A percentile compares a stretch with the other conserved stretches of the same genome.
Evolutionary conservation across 2,329 filamentous ascomycete species (phyloP).

Genomic region (Allantophomopsis cytisporea): DNA sequence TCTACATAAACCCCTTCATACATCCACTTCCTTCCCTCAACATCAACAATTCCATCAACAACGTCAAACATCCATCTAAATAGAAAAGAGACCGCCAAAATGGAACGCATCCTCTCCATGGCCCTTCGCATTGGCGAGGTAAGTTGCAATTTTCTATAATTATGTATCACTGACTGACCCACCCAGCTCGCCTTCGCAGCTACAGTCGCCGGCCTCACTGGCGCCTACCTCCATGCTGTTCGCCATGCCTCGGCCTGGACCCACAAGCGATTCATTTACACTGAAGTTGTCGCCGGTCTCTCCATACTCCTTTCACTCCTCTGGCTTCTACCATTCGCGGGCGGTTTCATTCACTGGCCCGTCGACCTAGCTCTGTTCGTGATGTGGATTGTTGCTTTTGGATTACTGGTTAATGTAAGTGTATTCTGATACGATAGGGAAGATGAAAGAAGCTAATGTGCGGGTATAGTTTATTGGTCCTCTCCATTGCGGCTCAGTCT

Average conservation of each 20-base stretch:
- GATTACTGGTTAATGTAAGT: conserved; percentile 15
- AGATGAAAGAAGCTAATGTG: background rate
- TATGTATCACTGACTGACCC: conserved; percentile 20
- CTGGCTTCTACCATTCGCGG: conserved; percentile 60
- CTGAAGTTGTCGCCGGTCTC: conserved; percentile 55
- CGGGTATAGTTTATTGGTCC: conserved; percentile 2
- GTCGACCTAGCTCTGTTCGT: conserved; percentile 56
- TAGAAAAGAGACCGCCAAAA: conserved; percentile 3
- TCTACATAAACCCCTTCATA: background rate
- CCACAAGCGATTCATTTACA: conserved; percentile 59
- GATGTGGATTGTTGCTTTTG: conserved; percentile 42
- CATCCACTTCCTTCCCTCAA: background rate
- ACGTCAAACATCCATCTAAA: background rate
- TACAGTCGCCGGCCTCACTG: conserved; percentile 59
- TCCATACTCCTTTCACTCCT: conserved; percentile 56
- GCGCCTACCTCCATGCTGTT: conserved; percentile 44
- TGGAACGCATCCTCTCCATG: conserved; percentile 10
- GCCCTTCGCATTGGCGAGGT: conserved; percentile 14
- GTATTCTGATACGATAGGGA: background rate
- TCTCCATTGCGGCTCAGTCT: conserved; percentile 2
- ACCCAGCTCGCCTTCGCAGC: conserved; percentile 54
- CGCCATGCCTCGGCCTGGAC: conserved; percentile 29
- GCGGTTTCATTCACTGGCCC: conserved; percentile 56
- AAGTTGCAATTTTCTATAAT: background rate
- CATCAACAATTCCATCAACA: background rate